phyloP scores from a whole-genome alignment of 164 flowering plant species.

The Warburgia ugandensis region DNA sequence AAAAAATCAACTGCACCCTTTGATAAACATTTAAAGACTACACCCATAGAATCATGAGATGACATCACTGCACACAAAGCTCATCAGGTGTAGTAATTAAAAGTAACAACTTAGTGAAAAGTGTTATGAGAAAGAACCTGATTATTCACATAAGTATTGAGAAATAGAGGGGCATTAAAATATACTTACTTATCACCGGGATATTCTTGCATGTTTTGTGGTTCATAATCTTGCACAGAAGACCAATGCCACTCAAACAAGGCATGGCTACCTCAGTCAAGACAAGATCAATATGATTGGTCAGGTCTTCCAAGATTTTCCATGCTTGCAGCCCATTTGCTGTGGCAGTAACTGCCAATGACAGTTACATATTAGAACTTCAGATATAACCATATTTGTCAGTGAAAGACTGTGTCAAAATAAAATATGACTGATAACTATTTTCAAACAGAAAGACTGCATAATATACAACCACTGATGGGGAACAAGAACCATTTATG shows the following conservation, averaged over 20 bases:
- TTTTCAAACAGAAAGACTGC: no score
- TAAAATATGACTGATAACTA: no score
- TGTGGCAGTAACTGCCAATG: conserved; percentile 47
- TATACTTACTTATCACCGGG: conserved; percentile 80
- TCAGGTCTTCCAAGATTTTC: conserved; percentile 53
- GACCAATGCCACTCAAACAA: conserved; percentile 58
- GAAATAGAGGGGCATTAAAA: not conserved
- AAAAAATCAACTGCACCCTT: conserved; percentile 68
- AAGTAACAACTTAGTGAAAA: conserved; percentile 10
- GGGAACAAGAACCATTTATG: no score
- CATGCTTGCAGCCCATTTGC: conserved; percentile 81
- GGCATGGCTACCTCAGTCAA: conserved; percentile 79
- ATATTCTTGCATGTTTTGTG: conserved; percentile 56
- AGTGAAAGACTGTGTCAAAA: no score
- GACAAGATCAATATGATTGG: conserved; percentile 57
- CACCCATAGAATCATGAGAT: conserved; percentile 62
- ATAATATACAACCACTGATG: no score
- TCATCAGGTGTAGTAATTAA: conserved; percentile 23
- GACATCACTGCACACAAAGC: conserved; percentile 63
- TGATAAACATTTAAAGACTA: conserved; percentile 65
- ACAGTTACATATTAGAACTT: no score
- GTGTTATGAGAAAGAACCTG: not conserved
- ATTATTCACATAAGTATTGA: not conserved
- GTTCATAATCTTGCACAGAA: conserved; percentile 65
- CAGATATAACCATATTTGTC: no score